A percentile compares a stretch with the other conserved stretches of the same genome.
Evolutionary conservation across 257 asterid genomes (phyloP).

Genomic region (Solanum etuberosum): DNA sequence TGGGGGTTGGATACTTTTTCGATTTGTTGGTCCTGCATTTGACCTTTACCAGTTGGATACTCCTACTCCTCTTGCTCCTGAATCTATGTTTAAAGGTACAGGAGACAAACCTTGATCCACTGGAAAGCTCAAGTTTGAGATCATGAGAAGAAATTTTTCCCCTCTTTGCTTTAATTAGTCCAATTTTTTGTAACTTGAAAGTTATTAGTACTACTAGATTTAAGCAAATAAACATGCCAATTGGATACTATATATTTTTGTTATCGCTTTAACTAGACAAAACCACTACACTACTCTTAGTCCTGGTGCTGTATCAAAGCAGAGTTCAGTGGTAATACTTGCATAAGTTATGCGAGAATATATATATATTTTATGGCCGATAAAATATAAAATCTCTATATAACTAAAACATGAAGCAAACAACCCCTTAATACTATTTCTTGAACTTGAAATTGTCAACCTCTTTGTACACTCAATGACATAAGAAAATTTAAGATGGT

Average conservation of each 20-base stretch:
- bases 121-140: neutral
- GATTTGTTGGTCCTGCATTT: slow-evolving; percentile 75
- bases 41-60: slow-evolving; percentile 76
- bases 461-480: neutral
- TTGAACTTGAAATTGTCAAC: neutral
- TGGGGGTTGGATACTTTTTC: slow-evolving; percentile 81
- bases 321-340: neutral
- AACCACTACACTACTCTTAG: neutral
- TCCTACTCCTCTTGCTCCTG: slow-evolving; percentile 53
- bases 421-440: neutral
- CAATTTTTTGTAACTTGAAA: neutral
- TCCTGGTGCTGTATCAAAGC: neutral
- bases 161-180: neutral
- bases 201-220: neutral
- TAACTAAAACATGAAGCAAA: neutral
- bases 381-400: neutral
- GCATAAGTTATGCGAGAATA: neutral
- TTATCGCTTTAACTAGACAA: neutral
- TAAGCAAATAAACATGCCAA: neutral
- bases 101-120: neutral
- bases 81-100: slow-evolving; percentile 43
- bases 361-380: neutral
- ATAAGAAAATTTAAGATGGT: neutral
- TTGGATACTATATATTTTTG: neutral
- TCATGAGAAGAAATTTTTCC: neutral